phyloP scores from a whole-genome alignment of 164 flowering plant species.

The Liquidambar formosana region DNA sequence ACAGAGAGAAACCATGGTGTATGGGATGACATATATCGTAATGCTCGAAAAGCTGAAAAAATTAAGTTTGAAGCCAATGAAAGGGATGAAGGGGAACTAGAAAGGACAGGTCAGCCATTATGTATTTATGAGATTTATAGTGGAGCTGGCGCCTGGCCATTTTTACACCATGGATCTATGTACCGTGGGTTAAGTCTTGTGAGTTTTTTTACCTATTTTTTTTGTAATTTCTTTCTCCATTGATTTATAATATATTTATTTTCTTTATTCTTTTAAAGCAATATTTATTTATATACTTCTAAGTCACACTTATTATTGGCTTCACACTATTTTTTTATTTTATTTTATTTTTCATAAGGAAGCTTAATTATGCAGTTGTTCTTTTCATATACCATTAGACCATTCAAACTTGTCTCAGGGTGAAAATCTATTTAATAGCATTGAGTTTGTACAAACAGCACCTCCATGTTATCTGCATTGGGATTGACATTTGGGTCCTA shows the following conservation, averaged over 20 bases:
- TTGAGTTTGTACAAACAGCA: too few species aligned
- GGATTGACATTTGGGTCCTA: too few species aligned
- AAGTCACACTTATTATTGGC: too few species aligned
- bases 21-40: slow-evolving; percentile 91
- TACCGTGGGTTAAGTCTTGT: slow-evolving; percentile 98
- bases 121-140: slow-evolving; percentile 89
- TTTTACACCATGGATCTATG: slow-evolving; percentile 88
- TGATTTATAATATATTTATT: too few species aligned
- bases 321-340: too few species aligned
- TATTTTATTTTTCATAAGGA: too few species aligned
- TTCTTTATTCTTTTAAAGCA: too few species aligned
- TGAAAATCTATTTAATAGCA: too few species aligned
- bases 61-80: slow-evolving; percentile 79
- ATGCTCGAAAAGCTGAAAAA: slow-evolving; percentile 80
- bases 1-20: slow-evolving; percentile 56
- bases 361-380: not conserved
- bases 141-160: slow-evolving; percentile 92
- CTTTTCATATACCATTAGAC: not conserved
- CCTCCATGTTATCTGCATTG: too few species aligned
- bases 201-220: slow-evolving; percentile 35
- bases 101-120: slow-evolving; percentile 87
- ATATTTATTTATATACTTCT: too few species aligned
- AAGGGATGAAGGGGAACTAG: slow-evolving; percentile 98
- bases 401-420: too few species aligned
- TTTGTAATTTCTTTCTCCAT: not conserved